phyloP scores from a whole-genome alignment of 345 rosid genomes.

The Heritiera fomes region DNA sequence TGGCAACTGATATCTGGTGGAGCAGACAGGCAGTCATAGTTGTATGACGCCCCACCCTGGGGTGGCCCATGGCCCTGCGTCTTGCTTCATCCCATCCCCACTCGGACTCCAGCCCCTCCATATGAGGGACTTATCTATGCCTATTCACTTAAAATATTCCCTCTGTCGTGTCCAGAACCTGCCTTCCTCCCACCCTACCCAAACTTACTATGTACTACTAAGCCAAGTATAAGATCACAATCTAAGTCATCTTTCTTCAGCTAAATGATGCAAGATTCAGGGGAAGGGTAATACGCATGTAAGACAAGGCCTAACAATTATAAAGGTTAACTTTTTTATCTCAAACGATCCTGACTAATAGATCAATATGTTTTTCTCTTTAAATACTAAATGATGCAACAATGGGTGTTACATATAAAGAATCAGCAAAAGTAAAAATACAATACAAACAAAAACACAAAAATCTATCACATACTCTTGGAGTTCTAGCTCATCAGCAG shows the following conservation, averaged over 20 bases:
- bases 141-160: background rate
- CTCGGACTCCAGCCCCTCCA: background rate
- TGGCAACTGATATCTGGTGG: background rate
- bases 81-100: background rate
- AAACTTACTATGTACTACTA: background rate
- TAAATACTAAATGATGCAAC: conserved; percentile 21
- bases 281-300: background rate
- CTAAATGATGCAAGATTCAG: too few relatives aligned
- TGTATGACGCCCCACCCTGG: background rate
- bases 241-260: too few relatives aligned
- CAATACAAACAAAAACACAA: background rate
- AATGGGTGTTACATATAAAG: conserved; percentile 9
- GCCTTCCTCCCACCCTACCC: background rate
- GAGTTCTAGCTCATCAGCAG: conserved; percentile 59
- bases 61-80: background rate
- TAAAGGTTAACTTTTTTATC: background rate
- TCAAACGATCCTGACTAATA: background rate
- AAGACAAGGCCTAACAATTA: background rate
- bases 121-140: background rate
- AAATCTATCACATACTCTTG: background rate
- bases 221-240: background rate
- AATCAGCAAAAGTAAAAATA: background rate
- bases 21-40: background rate
- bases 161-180: background rate
- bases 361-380: background rate